Evolutionary conservation across 495 filamentous ascomycete species (phyloP).

Genomic region (Bryoglossum gracile): DNA sequence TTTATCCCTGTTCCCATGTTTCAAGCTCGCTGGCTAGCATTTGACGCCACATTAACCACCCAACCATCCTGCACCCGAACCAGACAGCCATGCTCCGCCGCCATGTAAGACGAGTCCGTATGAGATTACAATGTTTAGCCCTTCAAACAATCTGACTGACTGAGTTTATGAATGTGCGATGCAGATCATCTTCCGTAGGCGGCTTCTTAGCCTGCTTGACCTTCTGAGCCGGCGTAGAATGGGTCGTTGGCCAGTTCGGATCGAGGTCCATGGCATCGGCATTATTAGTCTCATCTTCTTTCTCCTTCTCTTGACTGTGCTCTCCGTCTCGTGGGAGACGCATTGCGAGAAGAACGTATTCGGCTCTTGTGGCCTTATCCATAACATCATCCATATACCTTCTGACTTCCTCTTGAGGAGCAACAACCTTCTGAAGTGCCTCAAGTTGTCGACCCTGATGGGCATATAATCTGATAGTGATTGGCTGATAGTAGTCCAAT

Average conservation of each 20-base stretch:
- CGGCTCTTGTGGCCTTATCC: conserved; percentile 62
- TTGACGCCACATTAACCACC: neutral
- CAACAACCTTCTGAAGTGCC: conserved; percentile 69
- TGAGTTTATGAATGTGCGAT: conserved; percentile 37
- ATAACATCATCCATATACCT: conserved; percentile 82
- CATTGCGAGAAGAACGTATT: conserved; percentile 61
- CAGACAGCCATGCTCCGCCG: neutral
- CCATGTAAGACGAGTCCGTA: neutral
- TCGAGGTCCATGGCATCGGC: conserved; percentile 12
- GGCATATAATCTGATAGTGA: conserved; percentile 71
- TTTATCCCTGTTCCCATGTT: neutral
- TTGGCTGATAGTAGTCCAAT: conserved; percentile 81
- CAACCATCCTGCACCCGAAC: neutral
- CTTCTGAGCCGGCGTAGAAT: conserved; percentile 24
- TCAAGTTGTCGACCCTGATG: conserved; percentile 58
- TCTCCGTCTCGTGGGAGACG: conserved; percentile 48
- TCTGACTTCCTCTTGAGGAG: conserved; percentile 67
- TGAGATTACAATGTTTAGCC: neutral
- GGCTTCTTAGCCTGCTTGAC: conserved; percentile 27
- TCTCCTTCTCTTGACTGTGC: conserved; percentile 23
- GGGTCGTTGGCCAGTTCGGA: conserved; percentile 38
- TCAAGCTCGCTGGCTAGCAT: neutral
- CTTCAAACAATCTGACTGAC: conserved; percentile 3
- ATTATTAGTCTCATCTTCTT: conserved; percentile 16
- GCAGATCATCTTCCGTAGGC: conserved; percentile 38